Conservation (phyloP, 1,284 basidiomycete species). For the Tylopilus orsonianus region DNA sequence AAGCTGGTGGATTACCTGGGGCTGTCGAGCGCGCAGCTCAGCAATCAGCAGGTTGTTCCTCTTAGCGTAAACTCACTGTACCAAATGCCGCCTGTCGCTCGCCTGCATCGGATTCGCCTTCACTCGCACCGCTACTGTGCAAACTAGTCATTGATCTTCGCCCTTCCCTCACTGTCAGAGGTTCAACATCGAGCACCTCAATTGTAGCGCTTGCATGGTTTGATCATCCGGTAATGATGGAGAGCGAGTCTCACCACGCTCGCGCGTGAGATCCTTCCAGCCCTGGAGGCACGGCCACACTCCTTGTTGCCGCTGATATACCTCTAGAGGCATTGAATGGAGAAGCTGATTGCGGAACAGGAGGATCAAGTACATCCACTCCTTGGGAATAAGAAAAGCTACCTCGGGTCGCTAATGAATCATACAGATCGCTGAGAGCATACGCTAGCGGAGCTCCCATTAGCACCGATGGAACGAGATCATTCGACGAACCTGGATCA, state of each 20-base stretch:
- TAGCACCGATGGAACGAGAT: constrained; percentile 17
- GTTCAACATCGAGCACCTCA: constrained; percentile 63
- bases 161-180: constrained; percentile 52
- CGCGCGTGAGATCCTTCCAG: constrained; percentile 40
- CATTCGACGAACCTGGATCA: constrained; percentile 17
- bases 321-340: constrained; percentile 45
- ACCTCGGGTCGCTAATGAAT: constrained; percentile 18
- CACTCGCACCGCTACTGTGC: constrained; percentile 25
- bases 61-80: constrained; percentile 40
- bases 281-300: constrained; percentile 48
- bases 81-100: constrained; percentile 60
- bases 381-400: constrained; percentile 24
- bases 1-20: constrained; percentile 43
- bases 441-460: constrained; percentile 39
- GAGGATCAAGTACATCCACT: constrained; percentile 60
- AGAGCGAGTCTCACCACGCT: constrained; percentile 45
- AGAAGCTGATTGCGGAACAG: constrained; percentile 52
- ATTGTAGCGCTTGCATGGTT: constrained; percentile 41
- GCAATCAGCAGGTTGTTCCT: constrained; percentile 13
- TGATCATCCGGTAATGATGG: constrained; percentile 36
- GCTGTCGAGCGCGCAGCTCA: constrained; percentile 27
- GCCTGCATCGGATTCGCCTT: constrained; percentile 24
- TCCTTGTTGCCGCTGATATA: constrained; percentile 29
- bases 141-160: constrained; percentile 53
- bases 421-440: constrained; percentile 32